These are phyloP conservation scores for Stephanodiscus triporus DNA, from an alignment of 108 stramenopile genomes.

Conservation along the genomic window DNA sequence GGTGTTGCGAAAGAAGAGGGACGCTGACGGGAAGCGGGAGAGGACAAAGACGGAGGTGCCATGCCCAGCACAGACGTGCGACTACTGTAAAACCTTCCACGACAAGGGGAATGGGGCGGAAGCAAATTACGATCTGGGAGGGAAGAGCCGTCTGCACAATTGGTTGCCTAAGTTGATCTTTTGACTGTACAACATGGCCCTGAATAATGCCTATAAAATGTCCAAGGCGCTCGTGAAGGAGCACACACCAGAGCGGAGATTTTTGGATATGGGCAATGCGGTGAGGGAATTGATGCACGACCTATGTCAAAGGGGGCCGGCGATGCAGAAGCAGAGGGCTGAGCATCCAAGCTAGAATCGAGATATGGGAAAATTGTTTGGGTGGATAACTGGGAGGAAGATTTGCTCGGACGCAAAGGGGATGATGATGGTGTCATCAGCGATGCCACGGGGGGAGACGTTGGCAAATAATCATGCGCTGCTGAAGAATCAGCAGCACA, in stretches of 20 bases:
- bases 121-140: neutral
- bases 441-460: neutral
- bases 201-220: conserved; percentile 12
- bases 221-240: neutral
- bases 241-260: neutral
- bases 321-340: conserved; percentile 1
- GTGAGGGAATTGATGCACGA: neutral
- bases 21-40: neutral
- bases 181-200: neutral
- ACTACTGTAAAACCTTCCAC: conserved; percentile 7
- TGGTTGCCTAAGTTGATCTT: conserved; percentile 2
- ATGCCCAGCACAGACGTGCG: neutral
- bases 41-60: neutral
- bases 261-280: conserved; percentile 4
- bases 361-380: no score
- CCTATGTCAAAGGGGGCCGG: neutral
- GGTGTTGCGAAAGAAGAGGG: no score
- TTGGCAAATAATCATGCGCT: neutral
- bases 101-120: conserved; percentile 4
- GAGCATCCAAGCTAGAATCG: conserved; percentile 1
- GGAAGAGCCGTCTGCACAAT: neutral
- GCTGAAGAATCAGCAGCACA: conserved; percentile 1
- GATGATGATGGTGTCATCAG: neutral
- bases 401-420: conserved; percentile 1
- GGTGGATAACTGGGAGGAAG: conserved; percentile 9